Percentiles rank a stretch among this genome's conserved stretches.
Conservation (phyloP, 805 yeast species). For the Yarrowia osloensis region DNA sequence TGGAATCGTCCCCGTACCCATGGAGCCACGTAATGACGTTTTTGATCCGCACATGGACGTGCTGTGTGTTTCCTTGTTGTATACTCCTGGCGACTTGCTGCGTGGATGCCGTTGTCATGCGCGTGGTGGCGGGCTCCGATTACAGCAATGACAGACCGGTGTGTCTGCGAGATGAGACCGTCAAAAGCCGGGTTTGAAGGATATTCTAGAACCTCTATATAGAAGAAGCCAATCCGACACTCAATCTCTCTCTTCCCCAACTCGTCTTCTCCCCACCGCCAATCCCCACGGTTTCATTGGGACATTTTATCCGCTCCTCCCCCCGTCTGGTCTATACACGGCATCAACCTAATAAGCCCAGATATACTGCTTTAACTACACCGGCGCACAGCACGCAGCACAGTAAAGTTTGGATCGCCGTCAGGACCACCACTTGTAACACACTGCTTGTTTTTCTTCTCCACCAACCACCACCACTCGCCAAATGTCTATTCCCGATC, state of each 20-base stretch:
- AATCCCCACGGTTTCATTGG: background rate
- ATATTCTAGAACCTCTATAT: background rate
- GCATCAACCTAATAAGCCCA: slow-evolving; percentile 20
- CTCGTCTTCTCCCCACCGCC: background rate
- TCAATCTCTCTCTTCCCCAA: background rate
- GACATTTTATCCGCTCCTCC: background rate
- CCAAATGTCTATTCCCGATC: slow-evolving; percentile 20
- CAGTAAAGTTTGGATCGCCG: slow-evolving; percentile 28
- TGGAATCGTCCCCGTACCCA: too few relatives aligned
- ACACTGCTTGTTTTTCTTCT: background rate
- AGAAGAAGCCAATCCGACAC: background rate
- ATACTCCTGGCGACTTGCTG: background rate
- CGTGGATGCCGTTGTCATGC: slow-evolving; percentile 8
- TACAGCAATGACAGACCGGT: background rate
- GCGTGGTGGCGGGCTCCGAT: slow-evolving; percentile 5
- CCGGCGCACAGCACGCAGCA: background rate
- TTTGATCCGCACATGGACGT: too few relatives aligned
- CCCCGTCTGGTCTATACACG: background rate
- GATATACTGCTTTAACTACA: background rate
- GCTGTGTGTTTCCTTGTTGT: too few relatives aligned
- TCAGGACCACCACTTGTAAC: background rate
- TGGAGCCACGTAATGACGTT: too few relatives aligned
- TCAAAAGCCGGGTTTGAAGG: background rate
- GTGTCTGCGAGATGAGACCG: background rate
- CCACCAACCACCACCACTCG: background rate